A percentile compares a stretch with the other conserved stretches of the same genome.
Evolutionary conservation across 2,329 filamentous ascomycete species (phyloP).

Genomic region (Parafenestella ontariensis): DNA sequence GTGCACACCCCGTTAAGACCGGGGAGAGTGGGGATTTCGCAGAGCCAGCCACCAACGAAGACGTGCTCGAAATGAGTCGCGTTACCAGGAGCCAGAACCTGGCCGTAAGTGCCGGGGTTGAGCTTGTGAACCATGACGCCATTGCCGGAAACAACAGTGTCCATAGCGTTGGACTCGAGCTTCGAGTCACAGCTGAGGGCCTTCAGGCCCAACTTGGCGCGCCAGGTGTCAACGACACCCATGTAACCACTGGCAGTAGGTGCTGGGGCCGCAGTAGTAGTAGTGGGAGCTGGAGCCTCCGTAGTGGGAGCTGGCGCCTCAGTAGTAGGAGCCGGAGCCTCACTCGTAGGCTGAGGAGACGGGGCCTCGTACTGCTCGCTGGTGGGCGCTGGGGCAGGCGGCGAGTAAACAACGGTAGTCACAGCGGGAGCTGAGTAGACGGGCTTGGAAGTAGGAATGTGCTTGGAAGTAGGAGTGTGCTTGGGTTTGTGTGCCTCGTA

Average conservation of each 20-base stretch:
- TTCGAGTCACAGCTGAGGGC: slow-evolving; percentile 21
- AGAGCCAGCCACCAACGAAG: slow-evolving; percentile 47
- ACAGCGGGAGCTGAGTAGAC: slow-evolving; percentile 8
- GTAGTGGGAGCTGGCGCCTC: slow-evolving; percentile 12
- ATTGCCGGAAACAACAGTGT: slow-evolving; percentile 31
- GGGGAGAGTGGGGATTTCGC: slow-evolving; percentile 37
- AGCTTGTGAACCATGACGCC: slow-evolving; percentile 44
- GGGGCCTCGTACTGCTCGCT: slow-evolving; percentile 11
- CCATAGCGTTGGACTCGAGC: slow-evolving; percentile 36
- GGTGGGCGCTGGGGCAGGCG: slow-evolving; percentile 5
- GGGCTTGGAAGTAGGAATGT: slow-evolving; percentile 8
- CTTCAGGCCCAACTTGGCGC: slow-evolving; percentile 35
- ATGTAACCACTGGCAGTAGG: slow-evolving; percentile 30
- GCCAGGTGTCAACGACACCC: slow-evolving; percentile 36
- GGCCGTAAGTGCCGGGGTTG: slow-evolving; percentile 35
- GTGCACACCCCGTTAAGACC: slow-evolving; percentile 37
- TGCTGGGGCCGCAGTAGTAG: slow-evolving; percentile 6
- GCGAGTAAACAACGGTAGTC: slow-evolving; percentile 15
- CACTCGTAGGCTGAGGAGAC: slow-evolving; percentile 6
- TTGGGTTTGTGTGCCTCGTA: slow-evolving; percentile 4
- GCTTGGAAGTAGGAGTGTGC: neutral
- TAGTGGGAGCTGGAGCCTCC: slow-evolving; percentile 11
- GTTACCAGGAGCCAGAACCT: slow-evolving; percentile 39
- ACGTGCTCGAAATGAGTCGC: slow-evolving; percentile 34
- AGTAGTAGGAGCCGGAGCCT: slow-evolving; percentile 8